Conservation (phyloP, 2,329 filamentous ascomycete species). For the Trichoderma afroharzianum region DNA sequence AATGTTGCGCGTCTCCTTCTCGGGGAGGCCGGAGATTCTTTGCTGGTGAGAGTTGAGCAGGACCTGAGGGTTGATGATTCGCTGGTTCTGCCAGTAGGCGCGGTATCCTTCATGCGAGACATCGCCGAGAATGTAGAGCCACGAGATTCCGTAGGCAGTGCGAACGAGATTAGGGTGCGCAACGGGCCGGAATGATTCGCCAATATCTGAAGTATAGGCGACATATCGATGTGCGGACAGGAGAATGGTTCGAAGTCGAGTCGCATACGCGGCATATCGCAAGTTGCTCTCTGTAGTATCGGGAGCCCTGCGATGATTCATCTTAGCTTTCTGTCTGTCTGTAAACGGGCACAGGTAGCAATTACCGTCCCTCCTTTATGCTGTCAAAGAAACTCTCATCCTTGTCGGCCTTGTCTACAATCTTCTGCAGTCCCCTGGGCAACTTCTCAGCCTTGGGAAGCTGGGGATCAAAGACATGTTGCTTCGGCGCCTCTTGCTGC, state of each 20-base stretch:
- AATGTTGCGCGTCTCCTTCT: slow-evolving; percentile 28
- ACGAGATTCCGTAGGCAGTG: slow-evolving; percentile 83
- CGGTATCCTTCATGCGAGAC: slow-evolving; percentile 94
- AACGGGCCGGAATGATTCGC: slow-evolving; percentile 90
- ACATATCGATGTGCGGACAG: slow-evolving; percentile 91
- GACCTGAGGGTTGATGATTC: slow-evolving; percentile 64
- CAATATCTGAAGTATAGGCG: slow-evolving; percentile 93
- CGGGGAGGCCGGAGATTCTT: slow-evolving; percentile 44
- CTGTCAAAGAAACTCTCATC: slow-evolving; percentile 76
- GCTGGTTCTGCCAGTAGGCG: slow-evolving; percentile 83
- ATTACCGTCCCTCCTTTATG: slow-evolving; percentile 73
- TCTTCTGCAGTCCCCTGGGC: slow-evolving; percentile 52
- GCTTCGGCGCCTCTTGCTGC: slow-evolving; percentile 19
- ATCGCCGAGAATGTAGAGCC: slow-evolving; percentile 88
- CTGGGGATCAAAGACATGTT: slow-evolving; percentile 41
- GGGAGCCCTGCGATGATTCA: slow-evolving; percentile 37
- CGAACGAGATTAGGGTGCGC: slow-evolving; percentile 81
- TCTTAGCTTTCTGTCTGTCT: background rate
- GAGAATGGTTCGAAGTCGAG: slow-evolving; percentile 80
- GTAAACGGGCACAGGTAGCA: background rate
- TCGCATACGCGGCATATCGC: slow-evolving; percentile 90
- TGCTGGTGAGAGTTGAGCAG: slow-evolving; percentile 50
- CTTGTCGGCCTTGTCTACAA: slow-evolving; percentile 54
- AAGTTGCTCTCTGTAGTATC: slow-evolving; percentile 81
- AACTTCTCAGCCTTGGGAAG: slow-evolving; percentile 50